These are phyloP conservation scores for Lasiosphaeria ovina DNA, from an alignment of 495 filamentous ascomycete species.

Conservation along the genomic window DNA sequence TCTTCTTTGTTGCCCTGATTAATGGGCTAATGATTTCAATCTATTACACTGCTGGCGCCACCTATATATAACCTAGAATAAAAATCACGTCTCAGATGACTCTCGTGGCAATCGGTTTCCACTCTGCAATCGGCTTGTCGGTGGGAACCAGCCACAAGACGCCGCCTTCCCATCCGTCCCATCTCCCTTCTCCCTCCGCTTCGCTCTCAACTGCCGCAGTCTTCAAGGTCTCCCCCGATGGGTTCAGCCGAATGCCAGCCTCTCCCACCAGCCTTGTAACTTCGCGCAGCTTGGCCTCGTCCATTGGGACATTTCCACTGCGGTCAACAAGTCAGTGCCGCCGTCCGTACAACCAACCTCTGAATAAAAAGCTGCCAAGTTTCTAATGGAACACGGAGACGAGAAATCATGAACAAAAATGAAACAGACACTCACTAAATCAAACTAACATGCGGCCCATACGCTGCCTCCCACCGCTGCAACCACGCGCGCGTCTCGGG, in stretches of 20 bases:
- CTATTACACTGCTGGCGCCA: too few species aligned
- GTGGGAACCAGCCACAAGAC: slow-evolving; percentile 34
- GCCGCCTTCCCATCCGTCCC: slow-evolving; percentile 31
- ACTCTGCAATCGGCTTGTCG: slow-evolving; percentile 26
- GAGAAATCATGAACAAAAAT: neutral
- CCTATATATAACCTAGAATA: too few species aligned
- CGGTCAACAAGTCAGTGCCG: neutral
- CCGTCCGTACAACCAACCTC: neutral
- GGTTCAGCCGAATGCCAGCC: slow-evolving; percentile 21
- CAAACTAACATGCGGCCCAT: slow-evolving; percentile 33
- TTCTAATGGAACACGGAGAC: neutral
- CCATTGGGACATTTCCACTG: slow-evolving; percentile 26
- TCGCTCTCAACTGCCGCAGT: neutral
- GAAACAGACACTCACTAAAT: slow-evolving; percentile 28
- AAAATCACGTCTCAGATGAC: slow-evolving; percentile 13
- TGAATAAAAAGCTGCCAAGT: too few species aligned
- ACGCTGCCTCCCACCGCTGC: slow-evolving; percentile 23
- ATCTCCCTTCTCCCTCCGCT: neutral
- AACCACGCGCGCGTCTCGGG: slow-evolving; percentile 28
- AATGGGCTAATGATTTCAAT: too few species aligned
- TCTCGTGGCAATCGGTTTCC: slow-evolving; percentile 31
- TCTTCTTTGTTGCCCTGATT: too few species aligned
- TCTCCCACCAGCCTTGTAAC: slow-evolving; percentile 22
- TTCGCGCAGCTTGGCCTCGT: slow-evolving; percentile 18
- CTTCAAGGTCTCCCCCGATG: neutral